Evolutionary conservation across 768 basidiomycete species (phyloP).

Genomic region (Trametes gibbosa): DNA sequence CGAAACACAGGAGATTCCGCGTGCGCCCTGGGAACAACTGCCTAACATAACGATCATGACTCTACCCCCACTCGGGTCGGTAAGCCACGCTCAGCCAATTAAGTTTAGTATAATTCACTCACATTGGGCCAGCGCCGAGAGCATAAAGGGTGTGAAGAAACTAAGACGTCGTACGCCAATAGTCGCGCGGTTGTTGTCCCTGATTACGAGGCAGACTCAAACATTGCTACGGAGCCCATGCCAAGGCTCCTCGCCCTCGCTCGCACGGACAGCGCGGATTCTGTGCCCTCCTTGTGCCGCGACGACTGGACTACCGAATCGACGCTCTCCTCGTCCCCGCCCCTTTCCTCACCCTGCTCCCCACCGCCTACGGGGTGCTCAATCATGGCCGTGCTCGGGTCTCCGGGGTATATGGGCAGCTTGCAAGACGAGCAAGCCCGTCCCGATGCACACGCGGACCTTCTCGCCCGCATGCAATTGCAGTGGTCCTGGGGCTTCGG

Average conservation of each 20-base stretch:
- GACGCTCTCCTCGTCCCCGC: neutral
- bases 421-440: slow-evolving; percentile 10
- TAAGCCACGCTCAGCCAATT: too few relatives aligned
- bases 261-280: neutral
- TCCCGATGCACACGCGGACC: slow-evolving; percentile 1
- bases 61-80: neutral
- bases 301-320: slow-evolving; percentile 7
- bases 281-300: neutral
- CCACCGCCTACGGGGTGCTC: slow-evolving; percentile 10
- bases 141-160: too few relatives aligned
- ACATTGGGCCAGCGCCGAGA: too few relatives aligned
- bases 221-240: neutral
- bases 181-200: neutral
- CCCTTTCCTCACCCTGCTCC: slow-evolving; percentile 3
- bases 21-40: neutral
- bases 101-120: too few relatives aligned
- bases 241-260: neutral
- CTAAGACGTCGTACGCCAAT: too few relatives aligned
- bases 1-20: neutral
- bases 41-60: neutral
- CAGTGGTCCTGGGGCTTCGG: neutral
- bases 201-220: neutral
- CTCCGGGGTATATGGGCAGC: neutral
- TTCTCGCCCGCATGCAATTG: neutral
- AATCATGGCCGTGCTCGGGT: slow-evolving; percentile 6